A percentile compares a stretch with the other conserved stretches of the same genome.
These are phyloP conservation scores for Neltuma alba DNA, from an alignment of 306 rosid species.

Conservation along the genomic window DNA sequence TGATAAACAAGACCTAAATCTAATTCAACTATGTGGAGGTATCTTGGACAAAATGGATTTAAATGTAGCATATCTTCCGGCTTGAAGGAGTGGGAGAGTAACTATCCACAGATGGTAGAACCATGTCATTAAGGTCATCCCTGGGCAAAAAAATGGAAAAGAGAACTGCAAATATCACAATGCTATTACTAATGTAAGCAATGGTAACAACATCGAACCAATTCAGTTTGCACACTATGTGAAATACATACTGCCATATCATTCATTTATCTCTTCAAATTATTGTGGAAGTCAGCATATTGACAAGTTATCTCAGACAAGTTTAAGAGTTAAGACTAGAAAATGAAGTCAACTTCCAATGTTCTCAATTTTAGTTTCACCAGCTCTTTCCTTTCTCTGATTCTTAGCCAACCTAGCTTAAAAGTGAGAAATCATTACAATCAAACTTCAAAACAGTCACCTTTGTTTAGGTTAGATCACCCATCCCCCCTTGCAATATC, in stretches of 20 bases:
- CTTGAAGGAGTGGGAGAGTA: neutral
- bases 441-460: neutral
- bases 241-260: constrained; percentile 7
- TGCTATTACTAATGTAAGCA: neutral
- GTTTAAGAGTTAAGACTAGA: neutral
- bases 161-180: neutral
- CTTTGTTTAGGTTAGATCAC: neutral
- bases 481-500: neutral
- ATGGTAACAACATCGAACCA: constrained; percentile 9
- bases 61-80: neutral
- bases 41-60: neutral
- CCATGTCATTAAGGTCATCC: neutral
- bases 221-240: constrained; percentile 1
- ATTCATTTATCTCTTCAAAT: constrained; percentile 7
- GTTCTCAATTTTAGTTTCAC: neutral
- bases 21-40: neutral
- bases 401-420: neutral
- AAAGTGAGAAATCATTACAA: neutral
- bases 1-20: too few relatives aligned
- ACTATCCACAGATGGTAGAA: too few relatives aligned
- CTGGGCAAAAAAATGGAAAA: neutral
- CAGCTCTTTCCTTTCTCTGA: neutral
- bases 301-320: neutral
- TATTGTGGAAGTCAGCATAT: neutral
- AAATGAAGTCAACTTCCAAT: neutral